phyloP scores from a whole-genome alignment of 164 flowering plant genomes.

The Nymphaea thermarum region DNA sequence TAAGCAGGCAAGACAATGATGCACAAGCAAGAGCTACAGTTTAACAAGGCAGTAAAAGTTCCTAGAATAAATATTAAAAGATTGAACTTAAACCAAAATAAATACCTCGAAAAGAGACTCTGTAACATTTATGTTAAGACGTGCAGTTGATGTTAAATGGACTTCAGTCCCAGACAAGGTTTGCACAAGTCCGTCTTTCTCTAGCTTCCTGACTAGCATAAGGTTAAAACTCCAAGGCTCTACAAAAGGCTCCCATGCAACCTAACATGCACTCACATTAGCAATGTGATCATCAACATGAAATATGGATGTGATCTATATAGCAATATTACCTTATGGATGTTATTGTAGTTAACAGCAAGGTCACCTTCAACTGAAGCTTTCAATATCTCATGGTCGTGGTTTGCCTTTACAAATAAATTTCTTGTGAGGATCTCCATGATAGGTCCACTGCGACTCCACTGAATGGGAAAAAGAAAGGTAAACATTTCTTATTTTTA shows the following conservation, averaged over 20 bases:
- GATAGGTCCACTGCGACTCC: slow-evolving; percentile 70
- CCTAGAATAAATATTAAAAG: too few relatives aligned
- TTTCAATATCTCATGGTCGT: slow-evolving; percentile 20
- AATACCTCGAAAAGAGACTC: slow-evolving; percentile 84
- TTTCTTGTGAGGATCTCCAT: slow-evolving; percentile 46
- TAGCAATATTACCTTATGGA: slow-evolving; percentile 48
- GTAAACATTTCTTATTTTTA: not conserved
- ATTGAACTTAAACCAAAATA: not conserved
- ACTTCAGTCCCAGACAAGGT: slow-evolving; percentile 38
- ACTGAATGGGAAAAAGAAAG: slow-evolving; percentile 23
- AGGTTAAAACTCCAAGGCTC: slow-evolving; percentile 84
- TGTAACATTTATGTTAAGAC: slow-evolving; percentile 69
- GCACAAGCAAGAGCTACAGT: too few relatives aligned
- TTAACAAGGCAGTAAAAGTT: too few relatives aligned
- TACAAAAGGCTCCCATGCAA: slow-evolving; percentile 89
- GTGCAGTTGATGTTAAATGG: slow-evolving; percentile 34
- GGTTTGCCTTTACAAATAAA: slow-evolving; percentile 18
- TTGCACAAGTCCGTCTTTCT: slow-evolving; percentile 28
- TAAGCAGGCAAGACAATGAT: too few relatives aligned
- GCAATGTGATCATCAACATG: not conserved
- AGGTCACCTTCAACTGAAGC: slow-evolving; percentile 37
- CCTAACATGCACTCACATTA: slow-evolving; percentile 25
- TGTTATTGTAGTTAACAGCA: slow-evolving; percentile 71
- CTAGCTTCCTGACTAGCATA: slow-evolving; percentile 26
- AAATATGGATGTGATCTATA: not conserved